Percentiles rank a stretch among this genome's conserved stretches.
Evolutionary conservation across 75 land plant species (phyloP).

Genomic region (Picea sitchensis): DNA sequence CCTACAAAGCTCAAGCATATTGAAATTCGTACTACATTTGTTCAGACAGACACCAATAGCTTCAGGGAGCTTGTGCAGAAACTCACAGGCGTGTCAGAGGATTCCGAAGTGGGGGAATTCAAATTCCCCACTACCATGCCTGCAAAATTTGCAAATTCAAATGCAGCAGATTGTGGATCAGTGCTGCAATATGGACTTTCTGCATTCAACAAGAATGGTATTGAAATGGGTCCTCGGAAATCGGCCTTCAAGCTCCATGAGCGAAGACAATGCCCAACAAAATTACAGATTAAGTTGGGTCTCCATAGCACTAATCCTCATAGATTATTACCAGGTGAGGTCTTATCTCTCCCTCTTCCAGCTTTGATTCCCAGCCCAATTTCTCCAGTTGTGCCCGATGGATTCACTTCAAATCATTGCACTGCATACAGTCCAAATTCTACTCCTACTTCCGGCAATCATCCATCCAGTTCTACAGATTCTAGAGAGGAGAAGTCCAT

Average conservation of each 20-base stretch:
- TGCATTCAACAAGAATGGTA: neutral
- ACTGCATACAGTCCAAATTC: neutral
- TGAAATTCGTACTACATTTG: conserved; percentile 22
- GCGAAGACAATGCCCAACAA: neutral
- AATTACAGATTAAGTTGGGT: conserved; percentile 1
- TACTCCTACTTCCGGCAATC: neutral
- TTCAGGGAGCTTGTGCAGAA: conserved; percentile 39
- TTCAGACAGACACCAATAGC: conserved; percentile 23
- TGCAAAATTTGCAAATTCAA: conserved; percentile 2
- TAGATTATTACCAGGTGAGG: neutral
- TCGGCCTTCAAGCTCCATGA: conserved; percentile 1
- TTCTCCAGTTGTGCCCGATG: conserved; percentile 4
- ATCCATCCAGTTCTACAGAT: neutral
- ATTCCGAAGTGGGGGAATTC: conserved; percentile 6
- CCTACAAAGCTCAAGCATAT: neutral
- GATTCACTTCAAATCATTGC: neutral
- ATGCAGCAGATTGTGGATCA: neutral
- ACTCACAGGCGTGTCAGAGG: conserved; percentile 30
- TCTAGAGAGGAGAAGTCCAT: too few relatives aligned
- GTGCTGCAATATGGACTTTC: neutral
- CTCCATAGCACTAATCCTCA: neutral
- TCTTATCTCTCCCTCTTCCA: neutral
- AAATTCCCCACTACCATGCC: conserved; percentile 24
- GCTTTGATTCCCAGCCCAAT: neutral
- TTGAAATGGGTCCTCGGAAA: neutral